Evolutionary conservation across 345 rosid species (phyloP), one percentile per base, ranked within the genome.

Genomic region (Jatropha curcas): DNA sequence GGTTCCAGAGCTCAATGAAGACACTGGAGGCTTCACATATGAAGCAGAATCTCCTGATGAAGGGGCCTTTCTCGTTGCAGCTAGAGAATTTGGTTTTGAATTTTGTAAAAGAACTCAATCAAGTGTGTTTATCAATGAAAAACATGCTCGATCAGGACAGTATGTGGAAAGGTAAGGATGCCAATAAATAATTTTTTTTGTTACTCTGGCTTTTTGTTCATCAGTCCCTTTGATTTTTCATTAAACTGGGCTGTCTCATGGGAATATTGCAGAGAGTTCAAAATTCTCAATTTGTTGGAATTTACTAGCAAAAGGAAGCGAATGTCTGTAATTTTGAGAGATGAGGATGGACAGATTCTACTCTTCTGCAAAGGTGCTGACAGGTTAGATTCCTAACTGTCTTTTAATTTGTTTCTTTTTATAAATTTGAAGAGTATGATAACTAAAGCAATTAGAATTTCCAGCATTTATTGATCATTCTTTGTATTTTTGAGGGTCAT

Each of bases 11-110:
- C 76, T 82, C 53, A 84, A 91, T 28, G 98, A 90, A 80, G 92
- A 86, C 71, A 90, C 90, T 28, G 97, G 97, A 6, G 76, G 25
- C 72, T 72, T 79, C 68, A 83, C 88, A 2, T 95, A 92, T 66
- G 99, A 95, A 86, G 97, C 98, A 30, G 99, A 95, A 82, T 95
- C 99, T 39, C 99, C 98, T 22, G 99, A 95, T 76, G 99, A 95
- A 79, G 97, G 85, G 63, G 90, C 98, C 56, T 92, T 95, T 82
- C 91, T 95, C 72, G 92, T 90, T 82, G 97, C 98, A 46, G 98
- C 99, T 14, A 88, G 92, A 82, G 98, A 93, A 82, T 88, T 95
- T 79, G 99, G 98, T 66, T 95, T 95, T 85, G 99, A 91, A 83
- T 93, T 91, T 77, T 84, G 35, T 66, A 88, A 83, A 80, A 90